Evolutionary conservation across 2,329 filamentous ascomycete species (phyloP), one percentile per base, ranked within the genome.

Genomic region (Fusarium redolens): DNA sequence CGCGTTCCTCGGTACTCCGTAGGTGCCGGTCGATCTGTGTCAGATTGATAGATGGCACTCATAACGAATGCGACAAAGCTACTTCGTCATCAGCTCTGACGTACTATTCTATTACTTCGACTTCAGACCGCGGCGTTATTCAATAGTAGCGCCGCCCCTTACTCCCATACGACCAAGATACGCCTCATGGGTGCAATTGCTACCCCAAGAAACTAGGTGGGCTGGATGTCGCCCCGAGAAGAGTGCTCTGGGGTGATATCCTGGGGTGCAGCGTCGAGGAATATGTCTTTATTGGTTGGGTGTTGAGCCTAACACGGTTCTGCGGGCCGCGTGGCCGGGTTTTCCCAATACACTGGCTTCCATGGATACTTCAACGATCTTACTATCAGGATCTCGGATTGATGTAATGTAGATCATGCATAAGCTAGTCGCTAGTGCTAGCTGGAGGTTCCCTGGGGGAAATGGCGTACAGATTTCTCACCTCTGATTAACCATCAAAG

Each of bases 1-100:
- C 77, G 86, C 89, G 69, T 90, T 90, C 81, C 83, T 90, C 72
- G 85, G 86, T 73, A 83, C 86, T 73, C 87, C 71, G 17, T 73
- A 74, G 33, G 51, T 47, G 25, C 66, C 50, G 44, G 44, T 17
- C 15, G 22, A 56, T 30, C 37, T 45, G 25, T 38, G 43, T 41
- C 43, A 45, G 25, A 41, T 47, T 40, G 33, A 33, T 55, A 35
- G 17, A 57, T 15, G 30, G 38, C 59, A 58, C 48, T 44, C 28
- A 47, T 50, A 44, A 22, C 44, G 37, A 69, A 37, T 15, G 41
- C 30, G 28, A 37, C 40, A 56, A 45, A n/a, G 38, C 22, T n/a
- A 38, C n/a, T 20, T 45, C 28, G 62, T 28, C 54, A 47, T 22
- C n/a, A 50, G 30, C 45, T 33, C 13, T 47, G 58, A 28, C 40